Percentiles rank a stretch among this genome's conserved stretches.
These are phyloP conservation scores for Kodamaea suecica DNA, from an alignment of 1,139 yeast genomes.

Conservation along the genomic window DNA sequence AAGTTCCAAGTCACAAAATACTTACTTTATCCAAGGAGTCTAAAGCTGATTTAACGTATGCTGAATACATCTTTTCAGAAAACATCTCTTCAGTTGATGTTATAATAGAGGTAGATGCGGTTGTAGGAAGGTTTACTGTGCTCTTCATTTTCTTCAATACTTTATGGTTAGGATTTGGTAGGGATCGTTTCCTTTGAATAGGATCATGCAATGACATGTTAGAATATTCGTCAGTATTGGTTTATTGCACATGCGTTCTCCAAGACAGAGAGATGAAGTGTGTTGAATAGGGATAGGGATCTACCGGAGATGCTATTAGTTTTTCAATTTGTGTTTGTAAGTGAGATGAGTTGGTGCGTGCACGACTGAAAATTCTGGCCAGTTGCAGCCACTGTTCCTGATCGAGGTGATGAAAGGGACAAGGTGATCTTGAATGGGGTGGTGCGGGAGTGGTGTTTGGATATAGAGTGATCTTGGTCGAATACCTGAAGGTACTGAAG, in stretches of 20 bases:
- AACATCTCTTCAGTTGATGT: slow-evolving; percentile 19
- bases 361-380: slow-evolving; percentile 2
- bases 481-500: too few relatives aligned
- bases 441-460: too few relatives aligned
- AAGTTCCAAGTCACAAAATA: slow-evolving; percentile 19
- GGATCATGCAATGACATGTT: slow-evolving; percentile 19
- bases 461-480: too few relatives aligned
- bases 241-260: slow-evolving; percentile 1
- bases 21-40: slow-evolving; percentile 63
- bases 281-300: not conserved
- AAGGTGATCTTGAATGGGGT: too few relatives aligned
- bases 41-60: slow-evolving; percentile 66
- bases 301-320: too few relatives aligned
- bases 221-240: slow-evolving; percentile 9
- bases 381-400: too few relatives aligned
- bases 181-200: slow-evolving; percentile 17
- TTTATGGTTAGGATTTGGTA: slow-evolving; percentile 11
- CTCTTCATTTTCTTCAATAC: slow-evolving; percentile 9
- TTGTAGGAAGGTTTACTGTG: not conserved
- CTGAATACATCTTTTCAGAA: slow-evolving; percentile 57
- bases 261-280: too few relatives aligned
- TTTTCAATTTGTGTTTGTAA: too few relatives aligned
- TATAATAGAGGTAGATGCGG: not conserved
- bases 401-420: too few relatives aligned
- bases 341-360: slow-evolving; percentile 1